Evolutionary conservation across 2,329 filamentous ascomycete species (phyloP).

Genomic region (Calonectria multiphialidica): DNA sequence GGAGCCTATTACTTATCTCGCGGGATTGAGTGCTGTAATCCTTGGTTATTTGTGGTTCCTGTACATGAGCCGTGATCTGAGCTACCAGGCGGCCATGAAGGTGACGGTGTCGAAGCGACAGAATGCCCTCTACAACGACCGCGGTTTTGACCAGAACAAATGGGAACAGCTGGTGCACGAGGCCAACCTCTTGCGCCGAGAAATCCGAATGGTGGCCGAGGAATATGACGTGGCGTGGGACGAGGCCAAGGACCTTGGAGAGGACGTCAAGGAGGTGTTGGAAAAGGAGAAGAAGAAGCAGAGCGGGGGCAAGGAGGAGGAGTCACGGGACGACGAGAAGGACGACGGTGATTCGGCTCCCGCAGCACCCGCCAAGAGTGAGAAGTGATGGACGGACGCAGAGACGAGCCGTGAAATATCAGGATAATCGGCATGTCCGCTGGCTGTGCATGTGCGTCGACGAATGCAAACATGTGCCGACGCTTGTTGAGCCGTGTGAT

Average conservation of each 20-base stretch:
- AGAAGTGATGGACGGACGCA: slow-evolving; percentile 7
- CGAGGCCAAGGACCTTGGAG: slow-evolving; percentile 79
- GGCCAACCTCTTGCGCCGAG: slow-evolving; percentile 79
- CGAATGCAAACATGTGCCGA: neutral
- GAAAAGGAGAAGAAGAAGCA: slow-evolving; percentile 62
- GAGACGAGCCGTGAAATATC: slow-evolving; percentile 12
- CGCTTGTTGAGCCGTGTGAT: slow-evolving; percentile 19
- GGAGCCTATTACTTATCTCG: slow-evolving; percentile 91
- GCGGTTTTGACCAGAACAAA: slow-evolving; percentile 79
- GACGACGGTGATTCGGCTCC: slow-evolving; percentile 37
- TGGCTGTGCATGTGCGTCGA: neutral
- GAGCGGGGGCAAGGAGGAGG: slow-evolving; percentile 50
- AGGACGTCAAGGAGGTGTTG: slow-evolving; percentile 70
- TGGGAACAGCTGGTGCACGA: slow-evolving; percentile 88
- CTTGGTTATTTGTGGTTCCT: slow-evolving; percentile 94
- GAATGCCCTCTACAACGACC: slow-evolving; percentile 78
- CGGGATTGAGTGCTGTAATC: slow-evolving; percentile 87
- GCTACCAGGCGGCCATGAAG: slow-evolving; percentile 88
- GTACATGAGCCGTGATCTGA: slow-evolving; percentile 90
- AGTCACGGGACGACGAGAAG: slow-evolving; percentile 54
- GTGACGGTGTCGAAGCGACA: slow-evolving; percentile 86
- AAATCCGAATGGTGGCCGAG: slow-evolving; percentile 83
- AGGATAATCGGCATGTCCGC: slow-evolving; percentile 7
- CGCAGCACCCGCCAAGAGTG: slow-evolving; percentile 3
- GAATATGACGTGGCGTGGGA: slow-evolving; percentile 96